phyloP scores from a whole-genome alignment of 371 early-diverging fungal species.

The Quaeritorhiza haematococci region DNA sequence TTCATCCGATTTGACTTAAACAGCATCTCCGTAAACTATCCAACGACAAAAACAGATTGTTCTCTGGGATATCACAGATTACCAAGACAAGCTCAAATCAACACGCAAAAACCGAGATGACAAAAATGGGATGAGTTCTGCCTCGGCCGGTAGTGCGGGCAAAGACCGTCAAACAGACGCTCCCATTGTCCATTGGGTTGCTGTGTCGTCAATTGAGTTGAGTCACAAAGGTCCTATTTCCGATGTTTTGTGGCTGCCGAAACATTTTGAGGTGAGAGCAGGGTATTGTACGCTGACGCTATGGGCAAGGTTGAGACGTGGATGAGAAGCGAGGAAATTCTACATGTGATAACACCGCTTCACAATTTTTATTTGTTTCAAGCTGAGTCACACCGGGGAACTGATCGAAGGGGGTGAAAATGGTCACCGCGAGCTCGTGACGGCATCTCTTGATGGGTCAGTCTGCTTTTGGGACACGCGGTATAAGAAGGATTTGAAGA shows the following conservation, averaged over 20 bases:
- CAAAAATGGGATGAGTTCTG: not conserved
- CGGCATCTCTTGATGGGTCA: conserved; percentile 46
- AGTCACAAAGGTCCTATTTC: conserved; percentile 40
- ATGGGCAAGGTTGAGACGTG: not conserved
- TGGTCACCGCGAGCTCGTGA: conserved; percentile 43
- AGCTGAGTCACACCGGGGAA: conserved; percentile 37
- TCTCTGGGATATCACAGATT: conserved; percentile 53
- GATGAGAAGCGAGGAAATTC: not conserved
- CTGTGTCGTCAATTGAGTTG: conserved; percentile 47
- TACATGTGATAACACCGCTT: not conserved
- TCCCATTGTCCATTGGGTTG: conserved; percentile 33
- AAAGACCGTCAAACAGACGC: conserved; percentile 18
- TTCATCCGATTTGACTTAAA: not conserved
- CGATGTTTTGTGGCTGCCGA: conserved; percentile 45
- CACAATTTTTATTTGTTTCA: not conserved
- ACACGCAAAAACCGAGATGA: conserved; percentile 25
- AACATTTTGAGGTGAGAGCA: conserved; percentile 31
- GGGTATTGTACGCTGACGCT: conserved; percentile 4
- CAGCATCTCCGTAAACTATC: not conserved
- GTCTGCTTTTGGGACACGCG: conserved; percentile 52
- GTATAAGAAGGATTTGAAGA: conserved; percentile 41
- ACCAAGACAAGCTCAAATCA: conserved; percentile 42
- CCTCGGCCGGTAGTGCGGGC: conserved; percentile 7
- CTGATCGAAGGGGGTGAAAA: conserved; percentile 31
- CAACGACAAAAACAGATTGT: conserved; percentile 19